phyloP scores from a whole-genome alignment of 2,329 filamentous ascomycete genomes.

The Aspergillaceae sp. region DNA sequence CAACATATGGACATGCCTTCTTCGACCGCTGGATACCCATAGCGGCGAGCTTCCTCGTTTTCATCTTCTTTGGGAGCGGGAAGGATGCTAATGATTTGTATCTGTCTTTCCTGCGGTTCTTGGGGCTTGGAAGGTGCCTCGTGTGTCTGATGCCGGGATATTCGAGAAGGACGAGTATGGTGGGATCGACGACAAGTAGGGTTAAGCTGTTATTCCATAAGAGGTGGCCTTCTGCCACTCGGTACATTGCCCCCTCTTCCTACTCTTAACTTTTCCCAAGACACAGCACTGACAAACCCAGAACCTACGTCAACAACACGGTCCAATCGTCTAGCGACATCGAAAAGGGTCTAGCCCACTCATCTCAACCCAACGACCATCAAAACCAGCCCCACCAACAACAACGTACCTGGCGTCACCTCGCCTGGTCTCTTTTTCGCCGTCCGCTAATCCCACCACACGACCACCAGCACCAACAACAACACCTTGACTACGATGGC shows the following conservation, averaged over 20 bases:
- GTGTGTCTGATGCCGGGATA: slow-evolving; percentile 11
- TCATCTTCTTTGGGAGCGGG: slow-evolving; percentile 58
- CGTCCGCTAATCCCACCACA: neutral
- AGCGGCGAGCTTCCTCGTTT: slow-evolving; percentile 46
- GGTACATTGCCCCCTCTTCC: slow-evolving; percentile 7
- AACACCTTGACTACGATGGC: too few relatives aligned
- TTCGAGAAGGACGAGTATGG: slow-evolving; percentile 7
- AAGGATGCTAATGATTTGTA: slow-evolving; percentile 52
- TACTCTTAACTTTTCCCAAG: neutral
- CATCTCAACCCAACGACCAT: neutral
- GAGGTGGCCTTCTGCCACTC: slow-evolving; percentile 9
- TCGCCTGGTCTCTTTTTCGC: slow-evolving; percentile 4
- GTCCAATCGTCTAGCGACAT: slow-evolving; percentile 9
- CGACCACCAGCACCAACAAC: too few relatives aligned
- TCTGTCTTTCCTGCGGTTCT: slow-evolving; percentile 32
- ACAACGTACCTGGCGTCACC: slow-evolving; percentile 5
- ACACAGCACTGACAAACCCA: slow-evolving; percentile 4
- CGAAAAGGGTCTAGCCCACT: slow-evolving; percentile 13
- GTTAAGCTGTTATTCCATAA: slow-evolving; percentile 18
- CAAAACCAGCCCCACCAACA: neutral
- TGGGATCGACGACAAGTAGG: slow-evolving; percentile 19
- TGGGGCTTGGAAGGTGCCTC: slow-evolving; percentile 34
- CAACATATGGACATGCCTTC: slow-evolving; percentile 36
- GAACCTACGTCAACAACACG: slow-evolving; percentile 2
- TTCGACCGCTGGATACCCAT: slow-evolving; percentile 54